phyloP scores from a whole-genome alignment of 2,329 filamentous ascomycete genomes.

The Myriosclerotinia curreyana region DNA sequence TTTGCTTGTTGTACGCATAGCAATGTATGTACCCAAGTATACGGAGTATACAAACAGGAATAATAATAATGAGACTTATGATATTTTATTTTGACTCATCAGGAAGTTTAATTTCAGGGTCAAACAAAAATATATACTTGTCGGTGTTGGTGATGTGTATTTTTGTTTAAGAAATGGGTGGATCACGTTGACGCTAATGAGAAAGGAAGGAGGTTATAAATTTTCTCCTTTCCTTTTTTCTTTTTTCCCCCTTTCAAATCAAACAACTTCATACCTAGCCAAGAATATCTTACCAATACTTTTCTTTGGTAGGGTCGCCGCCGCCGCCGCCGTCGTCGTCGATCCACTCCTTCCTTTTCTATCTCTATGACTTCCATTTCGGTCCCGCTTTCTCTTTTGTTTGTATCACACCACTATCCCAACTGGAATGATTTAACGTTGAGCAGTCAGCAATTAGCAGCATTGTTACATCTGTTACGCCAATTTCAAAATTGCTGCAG shows the following conservation, averaged over 20 bases:
- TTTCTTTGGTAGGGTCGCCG: background rate
- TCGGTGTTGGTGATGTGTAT: background rate
- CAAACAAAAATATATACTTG: background rate
- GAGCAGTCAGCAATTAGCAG: background rate
- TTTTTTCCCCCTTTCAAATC: background rate
- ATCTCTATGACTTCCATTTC: background rate
- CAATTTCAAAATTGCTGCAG: no score
- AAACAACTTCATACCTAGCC: background rate
- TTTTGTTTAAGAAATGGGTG: background rate
- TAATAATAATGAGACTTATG: background rate
- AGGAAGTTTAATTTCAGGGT: no score
- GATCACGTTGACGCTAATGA: slow-evolving; percentile 1
- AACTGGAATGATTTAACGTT: background rate
- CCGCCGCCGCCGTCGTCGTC: no score
- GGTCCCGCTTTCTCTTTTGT: background rate
- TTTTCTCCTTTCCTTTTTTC: background rate
- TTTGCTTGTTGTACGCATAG: background rate
- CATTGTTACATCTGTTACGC: no score
- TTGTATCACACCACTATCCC: background rate
- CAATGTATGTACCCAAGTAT: background rate
- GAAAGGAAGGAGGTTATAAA: background rate
- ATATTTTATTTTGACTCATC: background rate
- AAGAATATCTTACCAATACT: background rate
- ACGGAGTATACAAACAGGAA: background rate
- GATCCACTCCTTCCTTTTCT: background rate